Base-by-base conservation (phyloP, 768 basidiomycete species). In the Amanita muscaria region DNA sequence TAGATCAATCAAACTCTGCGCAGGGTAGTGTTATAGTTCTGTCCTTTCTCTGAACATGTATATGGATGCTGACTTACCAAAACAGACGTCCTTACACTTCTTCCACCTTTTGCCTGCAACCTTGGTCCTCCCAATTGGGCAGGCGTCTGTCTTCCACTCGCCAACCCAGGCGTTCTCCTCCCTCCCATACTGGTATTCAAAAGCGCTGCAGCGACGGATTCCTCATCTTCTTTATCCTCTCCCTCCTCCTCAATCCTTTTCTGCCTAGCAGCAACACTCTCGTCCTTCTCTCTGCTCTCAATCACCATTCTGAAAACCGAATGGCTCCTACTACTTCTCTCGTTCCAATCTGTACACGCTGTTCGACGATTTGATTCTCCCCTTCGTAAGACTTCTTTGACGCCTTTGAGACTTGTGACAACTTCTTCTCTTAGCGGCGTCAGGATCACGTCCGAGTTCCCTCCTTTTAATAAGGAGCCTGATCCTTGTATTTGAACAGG, bases 291-390 rank as follows among this genome's bases (percentile, higher is more conserved):
- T 42, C 88, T 68, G 53, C 87, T 89, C 62, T 96, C 91, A 40
- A 94, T 81, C 0, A 98, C 93, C 22, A 97, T 75, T 23, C 92
- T 70, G 61, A 98, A 96, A 1, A 98, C 88, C 51, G 86, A 88
- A 60, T 97, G 94, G 66, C 89, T 92, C 25, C 94, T 73, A 58
- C 88, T 91, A 66, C 88, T 92, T 47, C 94, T 67, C 55, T 92
- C 87, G 58, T 99, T 99, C 94, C 94, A 99, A 56, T 99, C 94
- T n/a, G 96, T 99, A 53, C 81, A 88, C 1, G 92, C 93, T 3
- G 92, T 96, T 49, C 90, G 70, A 40, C 94, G 69, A 55, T 89
- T 82, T 3, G 83, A 79, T 59, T 96, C 90, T 4, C 94, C 94
- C 18, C 89, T 69, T 54, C 77, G 73, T 53, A 99, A 65, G 4